Conservation (phyloP, 805 yeast genomes). For the Yamadazyma paraphyllophila region DNA sequence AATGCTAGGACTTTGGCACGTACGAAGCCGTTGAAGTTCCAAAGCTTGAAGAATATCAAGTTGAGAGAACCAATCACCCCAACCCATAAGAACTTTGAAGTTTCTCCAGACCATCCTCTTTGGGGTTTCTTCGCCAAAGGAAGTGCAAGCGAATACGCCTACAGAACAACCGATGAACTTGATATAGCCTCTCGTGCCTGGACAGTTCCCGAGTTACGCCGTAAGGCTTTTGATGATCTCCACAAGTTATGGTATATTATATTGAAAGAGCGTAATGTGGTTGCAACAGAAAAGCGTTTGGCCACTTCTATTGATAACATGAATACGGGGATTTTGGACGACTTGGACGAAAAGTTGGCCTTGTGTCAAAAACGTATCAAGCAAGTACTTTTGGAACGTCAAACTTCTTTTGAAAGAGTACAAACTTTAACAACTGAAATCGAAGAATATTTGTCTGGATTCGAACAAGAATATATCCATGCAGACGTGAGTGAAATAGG, state of each 20-base stretch:
- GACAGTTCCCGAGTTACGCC: constrained; percentile 83
- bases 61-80: constrained; percentile 87
- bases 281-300: constrained; percentile 73
- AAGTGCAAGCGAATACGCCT: constrained; percentile 49
- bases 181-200: constrained; percentile 67
- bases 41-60: constrained; percentile 37
- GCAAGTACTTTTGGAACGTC: constrained; percentile 85
- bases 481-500: constrained; percentile 50
- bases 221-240: constrained; percentile 87
- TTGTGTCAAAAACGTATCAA: constrained; percentile 57
- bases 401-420: constrained; percentile 63
- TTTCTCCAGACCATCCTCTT: constrained; percentile 84
- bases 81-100: constrained; percentile 65
- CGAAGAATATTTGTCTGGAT: constrained; percentile 51
- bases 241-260: constrained; percentile 90
- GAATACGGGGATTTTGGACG: constrained; percentile 37
- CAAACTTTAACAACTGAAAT: constrained; percentile 46
- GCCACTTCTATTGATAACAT: constrained; percentile 30
- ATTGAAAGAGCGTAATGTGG: constrained; percentile 74
- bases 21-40: constrained; percentile 26
- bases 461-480: constrained; percentile 56
- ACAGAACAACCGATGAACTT: constrained; percentile 57
- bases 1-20: constrained; percentile 37
- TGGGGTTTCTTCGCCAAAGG: constrained; percentile 81
- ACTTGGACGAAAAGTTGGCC: constrained; percentile 37